Evolutionary conservation across 192 early-diverging fungal species (phyloP).

Genomic region (Linderina pennispora): DNA sequence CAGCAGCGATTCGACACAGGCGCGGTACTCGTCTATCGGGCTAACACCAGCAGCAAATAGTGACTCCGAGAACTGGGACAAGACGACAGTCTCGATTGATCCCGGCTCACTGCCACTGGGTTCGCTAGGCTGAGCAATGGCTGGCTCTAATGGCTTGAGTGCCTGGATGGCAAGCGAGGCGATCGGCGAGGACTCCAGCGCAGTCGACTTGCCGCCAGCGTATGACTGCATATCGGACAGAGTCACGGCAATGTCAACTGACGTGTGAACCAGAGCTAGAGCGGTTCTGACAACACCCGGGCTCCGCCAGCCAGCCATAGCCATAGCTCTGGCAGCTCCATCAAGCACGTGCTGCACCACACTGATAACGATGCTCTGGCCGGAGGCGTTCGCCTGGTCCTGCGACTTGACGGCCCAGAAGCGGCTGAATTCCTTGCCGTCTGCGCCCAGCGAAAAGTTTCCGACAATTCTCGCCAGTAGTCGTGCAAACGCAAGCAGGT

Average conservation of each 20-base stretch:
- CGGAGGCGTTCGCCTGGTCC: conserved; percentile 19
- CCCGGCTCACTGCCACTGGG: too few relatives aligned
- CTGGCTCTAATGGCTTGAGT: neutral
- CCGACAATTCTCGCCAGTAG: conserved; percentile 16
- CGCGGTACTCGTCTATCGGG: neutral
- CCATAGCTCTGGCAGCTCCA: neutral
- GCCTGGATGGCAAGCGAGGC: conserved; percentile 1
- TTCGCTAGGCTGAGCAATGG: too few relatives aligned
- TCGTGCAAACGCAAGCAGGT: conserved; percentile 27
- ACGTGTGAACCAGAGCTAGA: conserved; percentile 19
- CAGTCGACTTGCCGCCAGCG: conserved; percentile 1
- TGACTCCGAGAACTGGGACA: conserved; percentile 5
- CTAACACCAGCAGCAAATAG: conserved; percentile 6
- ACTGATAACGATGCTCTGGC: conserved; percentile 14
- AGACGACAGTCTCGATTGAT: too few relatives aligned
- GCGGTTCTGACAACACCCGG: neutral
- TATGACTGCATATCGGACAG: conserved; percentile 14
- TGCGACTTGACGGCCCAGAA: conserved; percentile 29
- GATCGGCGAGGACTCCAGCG: conserved; percentile 6
- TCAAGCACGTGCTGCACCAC: conserved; percentile 9
- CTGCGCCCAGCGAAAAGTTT: conserved; percentile 22
- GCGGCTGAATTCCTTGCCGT: conserved; percentile 6
- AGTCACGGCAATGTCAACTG: conserved; percentile 6
- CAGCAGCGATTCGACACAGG: conserved; percentile 15
- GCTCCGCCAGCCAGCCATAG: neutral